Conservation (phyloP, 202 grass and related monocot species). For the Schoenoplectus triqueter region DNA sequence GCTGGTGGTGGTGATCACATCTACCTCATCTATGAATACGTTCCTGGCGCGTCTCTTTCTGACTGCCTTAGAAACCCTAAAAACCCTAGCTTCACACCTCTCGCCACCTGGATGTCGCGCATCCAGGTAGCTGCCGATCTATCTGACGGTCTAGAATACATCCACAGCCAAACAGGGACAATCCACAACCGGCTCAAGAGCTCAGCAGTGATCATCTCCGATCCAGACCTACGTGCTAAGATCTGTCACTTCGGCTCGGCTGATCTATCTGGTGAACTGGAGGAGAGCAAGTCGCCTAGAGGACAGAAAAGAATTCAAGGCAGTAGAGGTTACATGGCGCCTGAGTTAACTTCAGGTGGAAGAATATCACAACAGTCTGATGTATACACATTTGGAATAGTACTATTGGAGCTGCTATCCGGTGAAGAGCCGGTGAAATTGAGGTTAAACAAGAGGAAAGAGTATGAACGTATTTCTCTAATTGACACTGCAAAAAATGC, state of each 20-base stretch:
- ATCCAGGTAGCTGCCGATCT: conserved; percentile 69
- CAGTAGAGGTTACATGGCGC: conserved; percentile 83
- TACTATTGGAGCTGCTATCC: conserved; percentile 86
- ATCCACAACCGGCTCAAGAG: conserved; percentile 82
- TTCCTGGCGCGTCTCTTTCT: conserved; percentile 55
- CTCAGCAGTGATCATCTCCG: conserved; percentile 67
- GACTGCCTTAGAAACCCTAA: conserved; percentile 65
- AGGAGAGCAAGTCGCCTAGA: conserved; percentile 32
- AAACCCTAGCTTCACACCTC: conserved; percentile 69
- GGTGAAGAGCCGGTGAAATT: conserved; percentile 72
- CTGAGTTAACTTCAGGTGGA: conserved; percentile 58
- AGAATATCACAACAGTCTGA: conserved; percentile 55
- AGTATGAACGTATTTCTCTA: conserved; percentile 56
- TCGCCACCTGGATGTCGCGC: conserved; percentile 67
- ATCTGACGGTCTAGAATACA: conserved; percentile 77
- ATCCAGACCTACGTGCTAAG: conserved; percentile 61
- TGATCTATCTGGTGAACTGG: conserved; percentile 75
- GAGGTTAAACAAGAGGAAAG: conserved; percentile 44
- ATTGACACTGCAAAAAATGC: conserved; percentile 54
- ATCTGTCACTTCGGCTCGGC: conserved; percentile 84
- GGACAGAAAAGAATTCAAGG: conserved; percentile 65
- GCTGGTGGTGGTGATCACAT: conserved; percentile 52
- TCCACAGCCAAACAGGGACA: conserved; percentile 70
- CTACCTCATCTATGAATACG: conserved; percentile 75
- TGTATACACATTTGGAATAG: conserved; percentile 75